Evolutionary conservation across 148 eudicot genomes (phyloP).

Genomic region (Camellia japonica): DNA sequence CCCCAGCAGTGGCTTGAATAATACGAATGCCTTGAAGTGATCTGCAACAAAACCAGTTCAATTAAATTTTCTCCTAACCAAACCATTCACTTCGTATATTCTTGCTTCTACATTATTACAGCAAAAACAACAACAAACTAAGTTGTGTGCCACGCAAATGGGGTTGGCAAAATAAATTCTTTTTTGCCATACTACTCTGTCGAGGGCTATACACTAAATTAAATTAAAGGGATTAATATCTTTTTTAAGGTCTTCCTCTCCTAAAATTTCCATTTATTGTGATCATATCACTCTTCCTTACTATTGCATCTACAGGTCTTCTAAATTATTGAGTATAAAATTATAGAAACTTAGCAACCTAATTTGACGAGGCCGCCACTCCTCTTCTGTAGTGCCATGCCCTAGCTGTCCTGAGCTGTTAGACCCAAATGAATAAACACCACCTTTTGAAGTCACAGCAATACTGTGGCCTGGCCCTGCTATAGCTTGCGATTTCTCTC

Average conservation of each 20-base stretch:
- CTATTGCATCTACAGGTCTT: not conserved
- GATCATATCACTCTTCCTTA: not conserved
- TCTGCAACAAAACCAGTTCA: constrained; percentile 44
- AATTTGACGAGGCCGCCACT: constrained; percentile 72
- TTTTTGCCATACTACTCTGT: too few relatives aligned
- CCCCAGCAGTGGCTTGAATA: constrained; percentile 90
- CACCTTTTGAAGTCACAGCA: constrained; percentile 75
- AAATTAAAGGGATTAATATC: too few relatives aligned
- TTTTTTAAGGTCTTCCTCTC: too few relatives aligned
- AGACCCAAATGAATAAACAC: constrained; percentile 82
- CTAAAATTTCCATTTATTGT: too few relatives aligned
- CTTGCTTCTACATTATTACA: too few relatives aligned
- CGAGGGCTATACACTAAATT: too few relatives aligned
- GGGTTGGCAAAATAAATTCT: too few relatives aligned
- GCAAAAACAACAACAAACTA: too few relatives aligned
- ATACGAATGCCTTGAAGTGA: constrained; percentile 85
- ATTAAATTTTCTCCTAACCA: not conserved
- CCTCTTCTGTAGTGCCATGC: constrained; percentile 70
- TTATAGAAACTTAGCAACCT: constrained; percentile 42
- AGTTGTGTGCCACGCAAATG: too few relatives aligned
- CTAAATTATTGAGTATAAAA: not conserved
- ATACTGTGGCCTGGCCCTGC: constrained; percentile 94
- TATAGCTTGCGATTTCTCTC: constrained; percentile 87
- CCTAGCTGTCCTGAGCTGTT: constrained; percentile 94
- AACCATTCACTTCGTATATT: too few relatives aligned